Evolutionary conservation across 768 basidiomycete genomes (phyloP).

Genomic region (Agrocybe praecox): DNA sequence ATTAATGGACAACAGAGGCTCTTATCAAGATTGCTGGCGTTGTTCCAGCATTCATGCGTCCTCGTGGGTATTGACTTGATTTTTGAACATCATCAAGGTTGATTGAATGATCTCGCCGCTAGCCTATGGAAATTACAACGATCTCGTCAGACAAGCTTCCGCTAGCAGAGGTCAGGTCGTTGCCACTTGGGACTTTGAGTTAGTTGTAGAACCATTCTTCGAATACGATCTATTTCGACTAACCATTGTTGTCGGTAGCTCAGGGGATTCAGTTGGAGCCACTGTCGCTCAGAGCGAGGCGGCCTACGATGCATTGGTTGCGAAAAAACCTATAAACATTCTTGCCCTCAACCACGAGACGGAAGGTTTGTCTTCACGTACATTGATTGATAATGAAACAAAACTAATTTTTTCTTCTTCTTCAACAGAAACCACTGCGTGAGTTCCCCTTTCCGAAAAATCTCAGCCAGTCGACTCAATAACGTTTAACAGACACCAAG

Average conservation of each 20-base stretch:
- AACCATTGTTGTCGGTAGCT: slow-evolving; percentile 23
- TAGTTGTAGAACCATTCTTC: slow-evolving; percentile 1
- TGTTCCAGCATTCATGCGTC: slow-evolving; percentile 49
- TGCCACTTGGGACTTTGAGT: slow-evolving; percentile 44
- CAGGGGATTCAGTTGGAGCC: slow-evolving; percentile 39
- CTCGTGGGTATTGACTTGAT: slow-evolving; percentile 30
- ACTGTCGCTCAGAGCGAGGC: slow-evolving; percentile 32
- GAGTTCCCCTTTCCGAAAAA: slow-evolving; percentile 10
- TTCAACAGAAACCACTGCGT: slow-evolving; percentile 43
- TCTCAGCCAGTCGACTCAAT: too few relatives aligned
- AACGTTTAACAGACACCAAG: slow-evolving; percentile 32
- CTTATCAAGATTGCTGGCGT: slow-evolving; percentile 43
- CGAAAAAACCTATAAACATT: slow-evolving; percentile 33
- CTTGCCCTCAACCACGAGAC: slow-evolving; percentile 47
- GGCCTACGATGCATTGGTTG: slow-evolving; percentile 29
- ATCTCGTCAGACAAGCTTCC: not conserved
- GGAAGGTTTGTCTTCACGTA: slow-evolving; percentile 22
- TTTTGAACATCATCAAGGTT: not conserved
- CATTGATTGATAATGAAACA: not conserved
- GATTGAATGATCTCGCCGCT: not conserved
- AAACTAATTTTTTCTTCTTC: not conserved
- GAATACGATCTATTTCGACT: not conserved
- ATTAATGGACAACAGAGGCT: slow-evolving; percentile 35
- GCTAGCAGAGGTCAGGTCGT: slow-evolving; percentile 34
- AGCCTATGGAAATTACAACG: not conserved